Conservation (phyloP, 176 grass and related monocot species). For the Juncus inflexus region DNA sequence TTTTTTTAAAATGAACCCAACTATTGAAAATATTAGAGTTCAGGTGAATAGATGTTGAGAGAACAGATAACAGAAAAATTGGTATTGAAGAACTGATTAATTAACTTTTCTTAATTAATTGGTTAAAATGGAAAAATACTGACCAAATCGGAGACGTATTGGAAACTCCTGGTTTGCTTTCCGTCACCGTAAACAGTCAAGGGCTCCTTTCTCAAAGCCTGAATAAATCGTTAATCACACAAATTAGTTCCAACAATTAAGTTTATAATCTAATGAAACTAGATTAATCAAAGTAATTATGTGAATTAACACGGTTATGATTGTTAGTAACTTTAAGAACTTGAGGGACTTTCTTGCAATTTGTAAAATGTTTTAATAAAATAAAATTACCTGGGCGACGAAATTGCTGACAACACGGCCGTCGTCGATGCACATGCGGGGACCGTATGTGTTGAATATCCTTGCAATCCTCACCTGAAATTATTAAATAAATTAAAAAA, state of each 20-base stretch:
- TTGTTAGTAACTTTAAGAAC: background rate
- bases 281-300: background rate
- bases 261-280: background rate
- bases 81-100: background rate
- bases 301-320: no score
- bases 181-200: constrained; percentile 90
- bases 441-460: constrained; percentile 88
- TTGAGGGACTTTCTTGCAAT: background rate
- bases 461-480: constrained; percentile 74
- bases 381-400: constrained; percentile 68
- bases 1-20: background rate
- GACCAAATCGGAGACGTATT: constrained; percentile 93
- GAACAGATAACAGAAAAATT: background rate
- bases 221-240: constrained; percentile 4
- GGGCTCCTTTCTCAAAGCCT: constrained; percentile 83
- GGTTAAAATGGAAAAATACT: background rate
- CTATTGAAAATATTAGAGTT: background rate
- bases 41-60: background rate
- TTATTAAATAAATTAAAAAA: constrained; percentile 1
- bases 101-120: background rate
- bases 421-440: constrained; percentile 95
- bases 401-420: constrained; percentile 96
- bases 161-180: constrained; percentile 96
- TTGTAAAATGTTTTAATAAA: background rate
- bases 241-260: constrained; percentile 5